Evolutionary conservation across 164 flowering plant genomes (phyloP).

Genomic region (Magnolia kwangsiensis): DNA sequence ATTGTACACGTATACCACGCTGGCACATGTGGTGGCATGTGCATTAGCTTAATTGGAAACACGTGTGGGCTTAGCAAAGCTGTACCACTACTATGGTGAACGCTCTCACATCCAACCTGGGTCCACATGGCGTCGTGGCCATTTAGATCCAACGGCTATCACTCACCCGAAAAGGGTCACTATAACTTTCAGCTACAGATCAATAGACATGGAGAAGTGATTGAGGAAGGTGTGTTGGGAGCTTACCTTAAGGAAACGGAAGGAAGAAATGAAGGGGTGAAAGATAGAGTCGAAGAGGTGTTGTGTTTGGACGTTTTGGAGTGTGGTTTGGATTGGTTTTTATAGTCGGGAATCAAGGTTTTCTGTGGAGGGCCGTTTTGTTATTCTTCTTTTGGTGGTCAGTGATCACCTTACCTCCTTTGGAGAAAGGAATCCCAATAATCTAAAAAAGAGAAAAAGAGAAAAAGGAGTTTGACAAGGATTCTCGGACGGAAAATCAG

Average conservation of each 20-base stretch:
- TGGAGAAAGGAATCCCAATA: constrained; percentile 39
- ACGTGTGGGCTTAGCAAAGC: too few relatives aligned
- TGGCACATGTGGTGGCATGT: too few relatives aligned
- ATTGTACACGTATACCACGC: too few relatives aligned
- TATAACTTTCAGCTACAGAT: not conserved
- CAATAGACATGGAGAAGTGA: not conserved
- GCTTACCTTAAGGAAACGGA: constrained; percentile 15
- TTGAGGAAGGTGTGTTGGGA: not conserved
- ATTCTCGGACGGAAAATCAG: too few relatives aligned
- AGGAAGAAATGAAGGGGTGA: not conserved
- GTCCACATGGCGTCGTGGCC: too few relatives aligned
- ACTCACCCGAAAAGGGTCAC: not conserved
- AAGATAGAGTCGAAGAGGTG: not conserved
- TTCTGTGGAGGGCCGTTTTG: constrained; percentile 44
- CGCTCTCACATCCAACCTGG: too few relatives aligned
- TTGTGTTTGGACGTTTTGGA: not conserved
- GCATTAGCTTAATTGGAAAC: too few relatives aligned
- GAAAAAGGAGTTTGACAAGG: constrained; percentile 2
- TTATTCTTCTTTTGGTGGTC: constrained; percentile 20
- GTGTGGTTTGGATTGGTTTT: constrained; percentile 23
- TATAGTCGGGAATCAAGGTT: constrained; percentile 47
- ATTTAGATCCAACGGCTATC: too few relatives aligned
- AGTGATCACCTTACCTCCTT: constrained; percentile 29
- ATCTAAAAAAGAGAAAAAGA: constrained; percentile 31
- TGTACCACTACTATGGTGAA: too few relatives aligned